Base-by-base conservation (phyloP, 176 grass and related monocot genomes). In the Alloteropsis semialata region DNA sequence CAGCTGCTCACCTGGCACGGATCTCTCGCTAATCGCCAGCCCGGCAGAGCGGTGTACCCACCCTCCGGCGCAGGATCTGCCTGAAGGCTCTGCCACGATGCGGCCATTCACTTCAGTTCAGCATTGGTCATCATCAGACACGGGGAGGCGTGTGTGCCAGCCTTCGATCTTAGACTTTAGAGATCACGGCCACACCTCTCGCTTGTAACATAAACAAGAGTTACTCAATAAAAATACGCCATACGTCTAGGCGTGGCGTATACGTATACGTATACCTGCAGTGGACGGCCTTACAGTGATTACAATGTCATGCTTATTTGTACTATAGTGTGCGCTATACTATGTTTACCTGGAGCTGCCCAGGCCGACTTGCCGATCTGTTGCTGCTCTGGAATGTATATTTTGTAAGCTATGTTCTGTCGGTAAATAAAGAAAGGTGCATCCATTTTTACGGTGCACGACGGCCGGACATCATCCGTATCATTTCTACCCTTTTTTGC, bases 1-100 rank as follows among this genome's bases (percentile, higher is more conserved):
- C 75, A 87, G 89, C 58, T 87, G 37, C 84, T 90, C 10, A 78
- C 75, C 1, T 81, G 89, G 69, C 84, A 91, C 15, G 75, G 81
- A 19, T 76, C 50, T 15, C 80, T 84, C 5, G 34, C 53, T 18
- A 18, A 22, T 2, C 80, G 84, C 34, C 32, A 54, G 45, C 69
- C 66, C 32, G 61, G 75, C 14, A 36, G 36, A 61, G 69, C 42
- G 6, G 57, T 87, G 33, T 55, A 46, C 9, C 55, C 81, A 19
- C 75, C 70, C 0, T 49, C 70, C 6, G 14, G 84, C 15, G 54
- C 69, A 12, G 63, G 65, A 30, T 43, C 88, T 28, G 51, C 66
- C 15, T 80, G 69, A 58, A 74, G 13, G 2, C 4, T 14, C 4
- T 14, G 17, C 17, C 8, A n/a, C 1, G 3, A 5, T 8, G 39